Base-by-base conservation (phyloP, 129 eudicot species). In the Flaveria sonorensis region DNA sequence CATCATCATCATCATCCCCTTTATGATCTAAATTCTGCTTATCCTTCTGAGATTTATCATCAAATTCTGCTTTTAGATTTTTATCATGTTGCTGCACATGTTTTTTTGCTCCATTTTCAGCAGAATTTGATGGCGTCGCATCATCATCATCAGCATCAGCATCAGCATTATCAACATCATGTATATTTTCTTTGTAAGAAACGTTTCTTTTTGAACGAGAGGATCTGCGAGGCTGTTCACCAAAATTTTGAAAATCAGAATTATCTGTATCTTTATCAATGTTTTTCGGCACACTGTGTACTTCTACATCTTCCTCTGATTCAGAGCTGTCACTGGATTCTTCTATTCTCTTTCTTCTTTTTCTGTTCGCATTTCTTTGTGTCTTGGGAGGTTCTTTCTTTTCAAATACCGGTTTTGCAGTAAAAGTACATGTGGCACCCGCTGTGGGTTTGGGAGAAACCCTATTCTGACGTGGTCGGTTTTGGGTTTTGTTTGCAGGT, bases 271-370 rank as follows among this genome's bases (percentile, higher is more conserved):
- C 53, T 20, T 70, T 67, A 70, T 65, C 71, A 50, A 32, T 83
- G 19, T 52, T 64, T 66, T 79, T 60, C 46, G 74, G 18, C 68
- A 43, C 68, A 26, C 85, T 81, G 10, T 71, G 83, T 75, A 42
- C 83, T 53, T 20, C 83, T 11, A 40, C 76, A 7, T 53, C 72
- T 30, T 81, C 88, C 32, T 84, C 91, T 9, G 79, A 63, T 24
- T 82, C 90, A 26, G 86, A 18, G 82, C 89, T 87, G 75, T 84
- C 87, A 77, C 91, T 86, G 6, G 85, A 87, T 75, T 83, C 89
- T 13, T 57, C 85, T 28, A 77, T 53, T 51, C 52, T 76, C 81
- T 84, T 88, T 72, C 69, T 81, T 81, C 80, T 83, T 86, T 84
- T 82, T 24, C 71, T 83, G 43, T 51, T 84, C 24, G 13, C 50